Conservation (phyloP, 106 monocot species). For the Dactylorhiza incarnata region DNA sequence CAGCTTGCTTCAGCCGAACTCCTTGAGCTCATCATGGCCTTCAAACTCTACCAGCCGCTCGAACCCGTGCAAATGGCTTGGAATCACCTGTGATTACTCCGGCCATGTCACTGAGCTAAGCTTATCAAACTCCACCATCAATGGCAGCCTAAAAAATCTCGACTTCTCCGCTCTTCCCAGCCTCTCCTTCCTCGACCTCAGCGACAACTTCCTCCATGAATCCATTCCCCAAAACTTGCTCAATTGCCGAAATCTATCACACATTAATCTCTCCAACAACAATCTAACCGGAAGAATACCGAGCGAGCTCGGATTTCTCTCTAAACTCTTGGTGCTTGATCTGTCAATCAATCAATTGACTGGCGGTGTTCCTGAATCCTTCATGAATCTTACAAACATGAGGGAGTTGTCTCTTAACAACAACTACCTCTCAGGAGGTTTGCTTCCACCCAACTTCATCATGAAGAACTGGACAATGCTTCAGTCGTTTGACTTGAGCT, state of each 20-base stretch:
- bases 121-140: background rate
- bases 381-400: conserved; percentile 15
- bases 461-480: no score
- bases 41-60: background rate
- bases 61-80: conserved; percentile 11
- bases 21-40: conserved; percentile 1
- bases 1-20: conserved; percentile 4
- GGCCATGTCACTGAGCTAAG: background rate
- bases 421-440: no score
- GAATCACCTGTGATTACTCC: background rate
- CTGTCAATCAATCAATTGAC: conserved; percentile 19
- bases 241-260: conserved; percentile 16
- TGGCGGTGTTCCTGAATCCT: conserved; percentile 21
- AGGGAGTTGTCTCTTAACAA: no score
- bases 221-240: background rate
- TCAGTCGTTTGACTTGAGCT: conserved; percentile 22
- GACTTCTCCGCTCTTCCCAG: conserved; percentile 4
- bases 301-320: background rate
- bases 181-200: conserved; percentile 12
- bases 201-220: conserved; percentile 6
- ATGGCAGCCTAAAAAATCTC: background rate
- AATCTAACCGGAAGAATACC: conserved; percentile 7
- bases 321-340: conserved; percentile 13
- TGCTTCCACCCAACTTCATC: no score
- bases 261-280: conserved; percentile 42